Evolutionary conservation across 2,329 filamentous ascomycete genomes (phyloP), one percentile per base, ranked within the genome.

Genomic region (Trichoderma citrinoviride): DNA sequence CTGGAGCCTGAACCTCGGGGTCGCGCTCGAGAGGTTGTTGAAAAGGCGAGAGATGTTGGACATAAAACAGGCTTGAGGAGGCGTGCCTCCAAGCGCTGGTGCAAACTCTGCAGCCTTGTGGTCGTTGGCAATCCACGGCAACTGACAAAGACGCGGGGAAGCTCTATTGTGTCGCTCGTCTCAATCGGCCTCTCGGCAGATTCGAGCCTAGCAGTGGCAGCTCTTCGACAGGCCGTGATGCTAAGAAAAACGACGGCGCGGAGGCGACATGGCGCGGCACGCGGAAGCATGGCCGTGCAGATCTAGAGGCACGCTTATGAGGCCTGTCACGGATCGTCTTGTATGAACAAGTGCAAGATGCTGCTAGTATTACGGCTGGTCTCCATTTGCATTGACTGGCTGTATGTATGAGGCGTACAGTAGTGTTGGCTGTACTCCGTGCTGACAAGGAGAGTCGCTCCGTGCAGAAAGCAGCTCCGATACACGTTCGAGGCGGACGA

Each of bases 201-300:
- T 54, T 54, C 29, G 50, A 19, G 56, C 44, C 43, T 58, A 47
- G 55, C 43, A 47, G 27, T 46, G 55, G 43, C 43, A 37, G 33
- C 25, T 57, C 37, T 19, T 49, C 15, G 55, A 47, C 23, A 43
- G 40, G 46, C n/a, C 47, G 14, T 52, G 58, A 53, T 61, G 50
- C 60, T 63, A 55, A 55, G 33, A 37, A 33, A 46, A 41, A 46
- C 50, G 27, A 25, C 47, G 60, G 60, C 60, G 58, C 44, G 58
- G 58, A 53, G 23, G 25, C 37, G 46, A 47, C 33, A 49, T 43
- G 58, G 58, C 58, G 60, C 60, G 60, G 58, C 47, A 29, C 56
- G 58, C 33, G 49, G 40, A 53, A 62, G 61, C 52, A 40, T 40
- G 49, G 29, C 25, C 49, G 27, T 33, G 61, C 21, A 47, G 61